Conservation (phyloP, 148 eudicot genomes). For the Vaccinium darrowii region DNA sequence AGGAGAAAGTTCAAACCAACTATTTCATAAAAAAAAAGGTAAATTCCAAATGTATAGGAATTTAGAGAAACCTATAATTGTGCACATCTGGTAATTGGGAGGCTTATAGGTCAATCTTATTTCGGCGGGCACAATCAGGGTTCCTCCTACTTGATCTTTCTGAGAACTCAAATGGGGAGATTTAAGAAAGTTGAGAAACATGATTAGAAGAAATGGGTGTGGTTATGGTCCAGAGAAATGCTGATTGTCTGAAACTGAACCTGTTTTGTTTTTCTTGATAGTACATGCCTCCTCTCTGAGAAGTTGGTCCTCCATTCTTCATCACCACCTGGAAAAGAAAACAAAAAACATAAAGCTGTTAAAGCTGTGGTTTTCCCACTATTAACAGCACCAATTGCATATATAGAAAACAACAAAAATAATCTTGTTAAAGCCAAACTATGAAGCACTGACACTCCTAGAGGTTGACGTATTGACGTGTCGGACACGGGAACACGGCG, state of each 20-base stretch:
- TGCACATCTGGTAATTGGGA: slow-evolving; percentile 72
- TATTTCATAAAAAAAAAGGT: neutral
- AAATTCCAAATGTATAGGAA: neutral
- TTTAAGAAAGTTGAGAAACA: neutral
- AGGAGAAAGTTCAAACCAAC: slow-evolving; percentile 4
- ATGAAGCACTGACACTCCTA: too few species aligned
- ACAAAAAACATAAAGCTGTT: slow-evolving; percentile 22
- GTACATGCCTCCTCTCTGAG: slow-evolving; percentile 70
- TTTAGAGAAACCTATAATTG: slow-evolving; percentile 55
- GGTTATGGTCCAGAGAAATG: slow-evolving; percentile 56
- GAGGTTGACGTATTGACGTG: too few species aligned
- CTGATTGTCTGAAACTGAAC: slow-evolving; percentile 31
- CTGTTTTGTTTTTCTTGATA: slow-evolving; percentile 84
- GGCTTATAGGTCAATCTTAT: slow-evolving; percentile 59
- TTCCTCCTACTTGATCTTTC: slow-evolving; percentile 53
- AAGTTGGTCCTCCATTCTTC: slow-evolving; percentile 78
- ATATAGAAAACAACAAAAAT: slow-evolving; percentile 21
- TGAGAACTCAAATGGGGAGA: slow-evolving; percentile 26
- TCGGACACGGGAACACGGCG: too few species aligned
- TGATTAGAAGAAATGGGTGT: slow-evolving; percentile 4
- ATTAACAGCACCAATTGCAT: slow-evolving; percentile 31
- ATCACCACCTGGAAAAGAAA: slow-evolving; percentile 67
- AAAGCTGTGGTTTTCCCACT: slow-evolving; percentile 39
- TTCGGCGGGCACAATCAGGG: slow-evolving; percentile 48
- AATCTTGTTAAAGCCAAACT: neutral